These are phyloP conservation scores for Penstemon davidsonii DNA, from an alignment of 257 asterid genomes.

Conservation along the genomic window DNA sequence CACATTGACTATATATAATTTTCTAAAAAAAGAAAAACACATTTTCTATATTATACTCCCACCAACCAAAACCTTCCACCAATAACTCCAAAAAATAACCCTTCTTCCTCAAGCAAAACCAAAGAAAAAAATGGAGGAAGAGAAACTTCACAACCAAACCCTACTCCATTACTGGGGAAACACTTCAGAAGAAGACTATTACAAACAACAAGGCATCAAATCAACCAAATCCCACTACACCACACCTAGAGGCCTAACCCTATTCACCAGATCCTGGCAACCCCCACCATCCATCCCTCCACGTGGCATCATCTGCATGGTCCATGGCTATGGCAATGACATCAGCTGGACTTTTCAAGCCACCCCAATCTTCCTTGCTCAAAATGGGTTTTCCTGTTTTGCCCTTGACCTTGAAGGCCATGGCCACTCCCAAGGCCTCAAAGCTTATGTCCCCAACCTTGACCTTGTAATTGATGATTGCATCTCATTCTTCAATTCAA, in stretches of 20 bases:
- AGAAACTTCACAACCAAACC: constrained; percentile 18
- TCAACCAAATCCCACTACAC: constrained; percentile 41
- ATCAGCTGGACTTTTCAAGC: constrained; percentile 91
- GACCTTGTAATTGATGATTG: constrained; percentile 65
- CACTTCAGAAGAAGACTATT: constrained; percentile 66
- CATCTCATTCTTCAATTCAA: constrained; percentile 43
- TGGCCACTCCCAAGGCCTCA: constrained; percentile 82
- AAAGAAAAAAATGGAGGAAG: constrained; percentile 40
- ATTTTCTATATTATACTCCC: too few relatives aligned
- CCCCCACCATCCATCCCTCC: constrained; percentile 48
- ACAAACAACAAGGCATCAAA: constrained; percentile 51
- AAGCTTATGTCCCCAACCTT: constrained; percentile 70
- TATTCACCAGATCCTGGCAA: constrained; percentile 61
- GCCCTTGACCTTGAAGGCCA: constrained; percentile 94
- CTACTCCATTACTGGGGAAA: constrained; percentile 70
- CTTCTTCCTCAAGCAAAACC: too few relatives aligned
- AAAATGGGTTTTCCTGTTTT: constrained; percentile 72
- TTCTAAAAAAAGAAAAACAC: too few relatives aligned
- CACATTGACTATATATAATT: too few relatives aligned
- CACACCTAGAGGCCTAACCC: too few relatives aligned
- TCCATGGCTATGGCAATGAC: constrained; percentile 92
- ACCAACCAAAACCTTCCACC: too few relatives aligned
- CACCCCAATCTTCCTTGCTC: constrained; percentile 82
- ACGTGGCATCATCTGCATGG: constrained; percentile 76
- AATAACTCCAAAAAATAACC: too few relatives aligned